Evolutionary conservation across 2,329 filamentous ascomycete species (phyloP), one percentile per base, ranked within the genome.

Genomic region (Xylariaceae sp.): DNA sequence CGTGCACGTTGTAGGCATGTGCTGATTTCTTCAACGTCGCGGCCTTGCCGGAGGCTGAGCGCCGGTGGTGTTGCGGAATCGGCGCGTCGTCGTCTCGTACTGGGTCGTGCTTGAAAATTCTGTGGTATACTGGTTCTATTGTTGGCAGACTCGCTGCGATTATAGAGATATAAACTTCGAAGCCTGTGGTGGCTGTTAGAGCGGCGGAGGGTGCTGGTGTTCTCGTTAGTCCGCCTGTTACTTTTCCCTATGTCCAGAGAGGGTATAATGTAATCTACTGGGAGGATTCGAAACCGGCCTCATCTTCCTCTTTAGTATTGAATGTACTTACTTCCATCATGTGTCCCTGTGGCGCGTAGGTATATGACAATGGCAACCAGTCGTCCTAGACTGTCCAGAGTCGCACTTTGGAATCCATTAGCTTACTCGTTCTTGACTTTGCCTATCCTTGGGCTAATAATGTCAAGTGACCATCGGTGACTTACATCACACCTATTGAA

Each of bases 401-500:
- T 51, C 7, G 48, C 40, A 36, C 50, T 53, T 23, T 5, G 35
- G 4, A n/a, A n/a, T n/a, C n/a, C n/a, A n/a, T n/a, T n/a, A n/a
- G n/a, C n/a, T n/a, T n/a, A n/a, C n/a, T n/a, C n/a, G n/a, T n/a
- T n/a, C n/a, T n/a, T n/a, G n/a, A n/a, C n/a, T n/a, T n/a, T n/a
- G n/a, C n/a, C n/a, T n/a, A n/a, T n/a, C n/a, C n/a, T n/a, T n/a
- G n/a, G n/a, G n/a, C n/a, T n/a, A n/a, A n/a, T n/a, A n/a, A n/a
- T n/a, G n/a, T n/a, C n/a, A n/a, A n/a, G n/a, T n/a, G n/a, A n/a
- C n/a, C n/a, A n/a, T n/a, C n/a, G n/a, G n/a, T n/a, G 4, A 54
- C 52, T 20, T 17, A 54, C 52, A 54, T 37, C 34, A 39, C 47
- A n/a, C 49, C 52, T n/a, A 54, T 47, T n/a, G 44, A 29, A 27